Evolutionary conservation across 2,329 filamentous ascomycete species (phyloP).

Genomic region (Nigrospora osmanthi): DNA sequence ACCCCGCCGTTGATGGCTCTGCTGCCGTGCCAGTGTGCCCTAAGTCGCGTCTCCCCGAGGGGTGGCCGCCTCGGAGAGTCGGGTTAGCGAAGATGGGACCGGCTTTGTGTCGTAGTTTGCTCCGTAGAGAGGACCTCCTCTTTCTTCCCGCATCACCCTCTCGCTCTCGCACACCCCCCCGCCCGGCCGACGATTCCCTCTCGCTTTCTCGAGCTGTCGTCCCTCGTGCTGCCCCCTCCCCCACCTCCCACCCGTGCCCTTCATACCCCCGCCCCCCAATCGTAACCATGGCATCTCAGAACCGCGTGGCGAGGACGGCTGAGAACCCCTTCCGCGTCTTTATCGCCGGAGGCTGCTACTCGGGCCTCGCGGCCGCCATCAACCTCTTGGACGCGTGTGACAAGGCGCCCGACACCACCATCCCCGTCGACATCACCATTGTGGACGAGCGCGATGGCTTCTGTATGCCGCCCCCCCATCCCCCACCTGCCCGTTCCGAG

Average conservation of each 20-base stretch:
- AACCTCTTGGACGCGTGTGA: slow-evolving; percentile 60
- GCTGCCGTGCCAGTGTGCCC: no score
- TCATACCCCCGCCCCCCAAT: not conserved
- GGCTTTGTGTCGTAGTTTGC: no score
- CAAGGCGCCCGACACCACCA: slow-evolving; percentile 33
- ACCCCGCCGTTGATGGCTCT: no score
- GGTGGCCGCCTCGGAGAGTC: no score
- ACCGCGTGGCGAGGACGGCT: not conserved
- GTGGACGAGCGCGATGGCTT: slow-evolving; percentile 79
- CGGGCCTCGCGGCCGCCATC: slow-evolving; percentile 58
- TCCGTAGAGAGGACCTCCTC: no score
- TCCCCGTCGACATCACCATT: slow-evolving; percentile 62
- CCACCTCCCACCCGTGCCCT: not conserved
- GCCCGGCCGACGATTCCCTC: no score
- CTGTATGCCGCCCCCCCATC: slow-evolving; percentile 43
- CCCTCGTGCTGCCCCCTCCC: no score
- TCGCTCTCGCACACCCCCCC: no score
- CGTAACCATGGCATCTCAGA: not conserved
- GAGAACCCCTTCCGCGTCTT: slow-evolving; percentile 45
- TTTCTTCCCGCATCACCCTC: no score
- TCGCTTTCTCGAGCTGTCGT: no score
- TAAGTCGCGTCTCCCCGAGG: no score
- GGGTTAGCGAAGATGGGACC: no score
- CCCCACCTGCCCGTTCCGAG: slow-evolving; percentile 3
- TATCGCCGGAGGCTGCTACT: slow-evolving; percentile 64